Conservation (phyloP, 1,139 yeast genomes). For the Magnusiomyces magnusii region DNA sequence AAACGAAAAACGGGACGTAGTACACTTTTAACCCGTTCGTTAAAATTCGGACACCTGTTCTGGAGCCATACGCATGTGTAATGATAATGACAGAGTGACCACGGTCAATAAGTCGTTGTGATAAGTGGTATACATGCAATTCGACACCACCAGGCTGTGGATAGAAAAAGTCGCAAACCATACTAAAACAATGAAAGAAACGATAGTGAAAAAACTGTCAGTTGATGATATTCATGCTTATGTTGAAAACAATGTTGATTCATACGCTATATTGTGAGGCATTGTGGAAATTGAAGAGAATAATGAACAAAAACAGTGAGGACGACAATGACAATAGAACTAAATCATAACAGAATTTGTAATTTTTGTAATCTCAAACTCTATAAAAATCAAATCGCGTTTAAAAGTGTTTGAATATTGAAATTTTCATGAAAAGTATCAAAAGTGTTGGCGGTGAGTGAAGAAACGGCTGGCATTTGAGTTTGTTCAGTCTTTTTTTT, state of each 20-base stretch:
- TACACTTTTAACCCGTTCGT: conserved; percentile 92
- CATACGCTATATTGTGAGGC: conserved; percentile 43
- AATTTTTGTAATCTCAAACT: too few species aligned
- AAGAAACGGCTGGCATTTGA: background rate
- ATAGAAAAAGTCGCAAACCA: conserved; percentile 96
- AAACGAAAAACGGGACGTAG: conserved; percentile 73
- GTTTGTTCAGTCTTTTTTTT: background rate
- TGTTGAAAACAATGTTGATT: conserved; percentile 7
- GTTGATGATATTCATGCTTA: background rate
- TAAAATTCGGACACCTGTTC: conserved; percentile 73
- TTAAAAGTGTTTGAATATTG: too few species aligned
- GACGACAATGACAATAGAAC: too few species aligned
- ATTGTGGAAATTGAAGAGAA: conserved; percentile 15
- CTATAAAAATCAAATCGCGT: too few species aligned
- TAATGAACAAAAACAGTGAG: too few species aligned
- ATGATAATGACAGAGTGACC: conserved; percentile 92
- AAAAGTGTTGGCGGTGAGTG: background rate
- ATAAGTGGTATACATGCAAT: conserved; percentile 80
- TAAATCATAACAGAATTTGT: too few species aligned
- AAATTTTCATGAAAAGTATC: background rate
- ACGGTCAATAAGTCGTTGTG: conserved; percentile 66
- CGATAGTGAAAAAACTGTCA: background rate
- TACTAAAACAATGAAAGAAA: conserved; percentile 26
- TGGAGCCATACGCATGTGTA: conserved; percentile 78
- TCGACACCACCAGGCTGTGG: conserved; percentile 99